phyloP scores from a whole-genome alignment of 495 filamentous ascomycete genomes.

The Daldinia caldariorum region DNA sequence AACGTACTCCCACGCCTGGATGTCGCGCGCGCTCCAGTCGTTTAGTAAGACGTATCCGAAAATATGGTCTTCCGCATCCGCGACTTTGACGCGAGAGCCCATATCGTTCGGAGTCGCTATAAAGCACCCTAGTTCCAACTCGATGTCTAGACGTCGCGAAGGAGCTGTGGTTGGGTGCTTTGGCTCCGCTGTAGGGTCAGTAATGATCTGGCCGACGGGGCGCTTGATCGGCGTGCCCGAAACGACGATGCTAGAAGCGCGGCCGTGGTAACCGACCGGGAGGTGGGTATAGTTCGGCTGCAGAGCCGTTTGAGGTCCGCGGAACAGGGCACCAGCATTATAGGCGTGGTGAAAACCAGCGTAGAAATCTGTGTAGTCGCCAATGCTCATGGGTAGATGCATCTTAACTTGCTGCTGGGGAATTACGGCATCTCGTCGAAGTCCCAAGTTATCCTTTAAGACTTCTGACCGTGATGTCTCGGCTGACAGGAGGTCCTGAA shows the following conservation, averaged over 20 bases:
- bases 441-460: constrained; percentile 50
- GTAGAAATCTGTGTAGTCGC: constrained; percentile 98
- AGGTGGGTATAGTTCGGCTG: constrained; percentile 92
- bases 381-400: constrained; percentile 86
- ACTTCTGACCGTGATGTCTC: constrained; percentile 53
- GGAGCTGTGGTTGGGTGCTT: constrained; percentile 68
- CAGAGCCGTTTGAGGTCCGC: constrained; percentile 80
- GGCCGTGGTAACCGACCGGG: constrained; percentile 88
- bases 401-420: constrained; percentile 69
- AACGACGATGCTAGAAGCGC: constrained; percentile 79
- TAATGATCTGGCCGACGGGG: constrained; percentile 83
- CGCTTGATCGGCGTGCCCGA: constrained; percentile 79
- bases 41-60: constrained; percentile 93
- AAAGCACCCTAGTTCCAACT: constrained; percentile 89
- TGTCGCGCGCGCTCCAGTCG: constrained; percentile 93
- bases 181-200: constrained; percentile 68
- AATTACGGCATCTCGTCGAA: constrained; percentile 50
- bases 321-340: constrained; percentile 82
- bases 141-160: constrained; percentile 78
- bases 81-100: constrained; percentile 69
- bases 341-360: constrained; percentile 90
- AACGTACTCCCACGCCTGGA: constrained; percentile 91
- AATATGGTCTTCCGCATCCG: constrained; percentile 74
- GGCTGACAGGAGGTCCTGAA: constrained; percentile 75
- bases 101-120: constrained; percentile 73